Base-by-base conservation (phyloP, 1,139 yeast genomes). In the Lodderomyces elongisporus region DNA sequence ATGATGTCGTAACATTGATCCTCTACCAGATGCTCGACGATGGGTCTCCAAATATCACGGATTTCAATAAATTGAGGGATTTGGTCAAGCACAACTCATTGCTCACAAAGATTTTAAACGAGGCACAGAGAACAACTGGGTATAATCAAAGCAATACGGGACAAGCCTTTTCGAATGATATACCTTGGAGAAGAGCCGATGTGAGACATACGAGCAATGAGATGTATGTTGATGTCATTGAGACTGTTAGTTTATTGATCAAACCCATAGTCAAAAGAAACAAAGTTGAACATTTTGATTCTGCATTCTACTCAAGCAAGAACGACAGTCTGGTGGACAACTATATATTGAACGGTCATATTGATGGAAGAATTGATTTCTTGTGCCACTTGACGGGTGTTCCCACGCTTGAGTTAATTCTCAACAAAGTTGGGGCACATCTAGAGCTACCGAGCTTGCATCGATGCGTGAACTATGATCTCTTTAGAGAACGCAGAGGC, bases 171-270 rank as follows among this genome's bases (percentile, higher is more conserved):
- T 5, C 33, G 4, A 25, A 30, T n/a, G 46, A 49, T 17, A 70
- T 72, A 8, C 91, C 93, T 1, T 87, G 96, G 96, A 69, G 95
- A 47, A 62, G 78, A 31, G 56, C 79, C 5, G 72, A 76, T 40
- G 79, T 81, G 9, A 70, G 72, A 38, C 76, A 83, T 54, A 69
- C 85, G 4, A 79, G 77, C 43, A 85, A 87, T 52, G 96, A 88
- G 56, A 70, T 88, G 59, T 85, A 78, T 53, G 81, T 88, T 7
- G 96, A 88, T 54, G 56, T 88, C 4, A 60, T 68, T 4, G 96
- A 87, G 52, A 62, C 70, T 0, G 56, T 85, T 14, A 67, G 62
- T 42, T 67, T 74, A 26, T 63, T 70, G 22, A 61, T 64, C 25
- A 53, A 54, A 33, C 63, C 64, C n/a, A 37, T 43, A 12, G 23